Percentiles rank a stretch among this genome's conserved stretches.
Conservation (phyloP, 768 basidiomycete genomes). For the Russula sp. region DNA sequence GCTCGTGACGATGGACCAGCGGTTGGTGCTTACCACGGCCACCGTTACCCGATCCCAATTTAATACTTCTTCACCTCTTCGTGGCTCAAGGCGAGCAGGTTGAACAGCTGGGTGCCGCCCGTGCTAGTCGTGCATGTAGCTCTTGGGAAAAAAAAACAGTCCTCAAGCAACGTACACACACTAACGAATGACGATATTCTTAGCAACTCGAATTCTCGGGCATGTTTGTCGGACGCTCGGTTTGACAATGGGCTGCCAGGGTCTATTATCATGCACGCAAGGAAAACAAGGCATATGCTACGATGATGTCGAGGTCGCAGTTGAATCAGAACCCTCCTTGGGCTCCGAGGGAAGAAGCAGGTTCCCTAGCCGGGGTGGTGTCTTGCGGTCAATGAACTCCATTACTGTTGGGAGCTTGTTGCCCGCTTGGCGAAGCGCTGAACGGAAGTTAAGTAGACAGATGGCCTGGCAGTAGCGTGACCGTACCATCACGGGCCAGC, state of each 20-base stretch:
- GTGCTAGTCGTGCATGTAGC: neutral
- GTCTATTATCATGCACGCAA: neutral
- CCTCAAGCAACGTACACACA: neutral
- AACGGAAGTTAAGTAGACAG: neutral
- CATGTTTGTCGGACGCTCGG: too few relatives aligned
- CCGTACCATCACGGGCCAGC: constrained; percentile 82
- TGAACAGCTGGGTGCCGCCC: too few relatives aligned
- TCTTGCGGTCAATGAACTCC: constrained; percentile 71
- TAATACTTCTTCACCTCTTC: too few relatives aligned
- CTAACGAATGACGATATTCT: neutral
- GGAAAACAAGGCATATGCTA: constrained; percentile 1
- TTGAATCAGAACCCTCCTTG: neutral
- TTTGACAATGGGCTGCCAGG: neutral
- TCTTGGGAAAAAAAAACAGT: neutral
- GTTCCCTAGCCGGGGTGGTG: constrained; percentile 71
- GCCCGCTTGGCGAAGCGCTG: constrained; percentile 84
- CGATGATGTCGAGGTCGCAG: neutral
- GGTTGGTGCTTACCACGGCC: too few relatives aligned
- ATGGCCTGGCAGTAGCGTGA: neutral
- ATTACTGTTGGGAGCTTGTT: constrained; percentile 81
- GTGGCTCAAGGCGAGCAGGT: too few relatives aligned
- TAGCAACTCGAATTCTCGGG: neutral
- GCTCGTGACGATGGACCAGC: too few relatives aligned
- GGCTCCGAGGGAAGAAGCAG: constrained; percentile 38
- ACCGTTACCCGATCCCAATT: too few relatives aligned